Base-by-base conservation (phyloP, 129 eudicot species). In the Escallonia rubra region DNA sequence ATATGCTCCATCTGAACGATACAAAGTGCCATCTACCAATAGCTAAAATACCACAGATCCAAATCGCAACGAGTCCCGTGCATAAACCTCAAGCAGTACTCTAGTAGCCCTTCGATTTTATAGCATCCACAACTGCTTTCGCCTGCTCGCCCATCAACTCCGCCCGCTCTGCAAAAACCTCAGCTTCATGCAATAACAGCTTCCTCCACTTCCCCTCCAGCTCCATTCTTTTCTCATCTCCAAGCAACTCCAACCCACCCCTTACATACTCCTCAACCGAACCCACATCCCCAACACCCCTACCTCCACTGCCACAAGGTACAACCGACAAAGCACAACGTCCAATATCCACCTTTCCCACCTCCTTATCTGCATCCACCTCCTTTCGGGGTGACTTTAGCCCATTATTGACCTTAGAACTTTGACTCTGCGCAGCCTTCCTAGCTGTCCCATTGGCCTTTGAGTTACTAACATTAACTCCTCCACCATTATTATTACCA, bases 201-300 rank as follows among this genome's bases (percentile, higher is more conserved):
- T 69, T 67, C 74, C 67, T 79, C 87, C 80, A 79, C 66, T 72
- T 76, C 66, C 72, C 74, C 74, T 79, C 82, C 80, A 74, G 68
- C 66, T 78, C 81, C 62, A 51, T 58, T 61, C 74, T 71, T 52
- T 87, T 73, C 8, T 74, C 42, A 8, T 55, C 78, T 12, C 53
- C 76, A 73, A 76, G 61, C 43, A 79, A 43, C 48, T 76, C 75
- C 85, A 69, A 57, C n/a, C 82, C 90, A 16, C 53, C 74, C 65
- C 55, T 74, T 57, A 81, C 38, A 53, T 78, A 23, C 78, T 64
- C 60, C 67, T 77, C 82, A 2, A 63, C 67, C 60, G 67, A 55
- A 2, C 40, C 10, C 8, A 46, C 8, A 46, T 9, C 50, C 10
- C 8, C 10, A 6, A 9, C 14, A 10, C 12, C 40, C 10, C 7